Percentiles rank a stretch among this genome's conserved stretches.
Evolutionary conservation across 768 basidiomycete genomes (phyloP).

Genomic region (Calocera viscosa): DNA sequence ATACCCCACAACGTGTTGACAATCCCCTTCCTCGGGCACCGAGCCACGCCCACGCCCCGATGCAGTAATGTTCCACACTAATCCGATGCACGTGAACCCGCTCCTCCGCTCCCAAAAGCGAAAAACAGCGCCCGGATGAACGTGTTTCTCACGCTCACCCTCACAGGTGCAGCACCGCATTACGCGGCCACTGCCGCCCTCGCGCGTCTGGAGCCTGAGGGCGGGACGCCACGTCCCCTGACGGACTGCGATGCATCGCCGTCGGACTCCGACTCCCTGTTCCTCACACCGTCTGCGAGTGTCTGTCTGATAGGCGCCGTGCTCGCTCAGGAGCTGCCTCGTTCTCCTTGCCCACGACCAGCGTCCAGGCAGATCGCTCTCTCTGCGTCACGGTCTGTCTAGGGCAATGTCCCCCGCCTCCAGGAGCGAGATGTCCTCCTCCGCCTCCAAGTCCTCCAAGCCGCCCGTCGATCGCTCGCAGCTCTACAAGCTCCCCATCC

Average conservation of each 20-base stretch:
- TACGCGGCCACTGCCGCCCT: background rate
- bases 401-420: background rate
- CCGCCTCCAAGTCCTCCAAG: background rate
- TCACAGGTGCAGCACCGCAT: background rate
- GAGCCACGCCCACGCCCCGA: background rate
- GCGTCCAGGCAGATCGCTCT: too few species aligned
- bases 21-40: background rate
- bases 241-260: background rate
- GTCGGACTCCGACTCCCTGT: background rate
- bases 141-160: background rate
- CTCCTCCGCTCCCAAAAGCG: background rate
- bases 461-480: background rate
- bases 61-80: background rate
- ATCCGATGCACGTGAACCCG: background rate
- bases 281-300: too few species aligned
- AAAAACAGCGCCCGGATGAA: too few species aligned
- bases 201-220: background rate
- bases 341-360: too few species aligned
- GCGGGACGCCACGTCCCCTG: background rate
- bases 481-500: constrained; percentile 1
- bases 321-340: too few species aligned
- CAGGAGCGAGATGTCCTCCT: background rate
- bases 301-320: too few species aligned
- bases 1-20: too few species aligned
- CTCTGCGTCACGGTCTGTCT: too few species aligned